phyloP scores from a whole-genome alignment of 495 filamentous ascomycete species.

The Aspergillus indologenus region DNA sequence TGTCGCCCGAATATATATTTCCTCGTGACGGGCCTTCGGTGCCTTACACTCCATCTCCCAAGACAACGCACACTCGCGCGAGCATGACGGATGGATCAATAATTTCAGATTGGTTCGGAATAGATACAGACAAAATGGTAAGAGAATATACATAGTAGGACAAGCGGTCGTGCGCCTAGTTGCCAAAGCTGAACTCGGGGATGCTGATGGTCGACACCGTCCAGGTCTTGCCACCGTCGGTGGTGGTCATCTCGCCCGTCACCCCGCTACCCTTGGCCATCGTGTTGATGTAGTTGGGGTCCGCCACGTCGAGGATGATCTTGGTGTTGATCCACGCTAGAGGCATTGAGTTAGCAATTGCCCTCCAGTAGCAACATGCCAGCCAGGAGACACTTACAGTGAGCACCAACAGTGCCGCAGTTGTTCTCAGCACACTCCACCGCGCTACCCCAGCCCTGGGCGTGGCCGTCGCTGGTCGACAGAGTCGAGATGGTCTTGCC shows the following conservation, averaged over 20 bases:
- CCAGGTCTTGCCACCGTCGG: conserved; percentile 42
- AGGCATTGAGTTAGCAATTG: conserved; percentile 7
- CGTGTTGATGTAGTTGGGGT: conserved; percentile 40
- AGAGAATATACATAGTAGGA: background rate
- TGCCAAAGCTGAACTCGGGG: conserved; percentile 28
- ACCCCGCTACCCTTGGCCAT: conserved; percentile 28
- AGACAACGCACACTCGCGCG: too few relatives aligned
- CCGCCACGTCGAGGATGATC: conserved; percentile 34
- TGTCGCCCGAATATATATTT: too few relatives aligned
- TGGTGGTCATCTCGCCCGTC: conserved; percentile 34
- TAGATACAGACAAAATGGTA: background rate
- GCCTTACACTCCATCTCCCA: too few relatives aligned
- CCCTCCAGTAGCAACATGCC: too few relatives aligned
- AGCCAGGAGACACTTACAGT: conserved; percentile 24
- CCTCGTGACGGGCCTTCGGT: too few relatives aligned
- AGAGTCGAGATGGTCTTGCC: conserved; percentile 35
- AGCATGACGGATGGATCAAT: too few relatives aligned
- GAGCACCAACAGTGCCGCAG: conserved; percentile 39
- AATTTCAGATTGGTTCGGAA: too few relatives aligned
- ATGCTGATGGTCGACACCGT: conserved; percentile 33
- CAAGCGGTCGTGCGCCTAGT: background rate
- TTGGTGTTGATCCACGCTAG: conserved; percentile 35
- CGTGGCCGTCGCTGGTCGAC: conserved; percentile 32
- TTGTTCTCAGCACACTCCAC: conserved; percentile 38
- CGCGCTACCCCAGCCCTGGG: conserved; percentile 41